A percentile compares a stretch with the other conserved stretches of the same genome.
Conservation (phyloP, 2,329 filamentous ascomycete species). For the Elsinoe ampelina region DNA sequence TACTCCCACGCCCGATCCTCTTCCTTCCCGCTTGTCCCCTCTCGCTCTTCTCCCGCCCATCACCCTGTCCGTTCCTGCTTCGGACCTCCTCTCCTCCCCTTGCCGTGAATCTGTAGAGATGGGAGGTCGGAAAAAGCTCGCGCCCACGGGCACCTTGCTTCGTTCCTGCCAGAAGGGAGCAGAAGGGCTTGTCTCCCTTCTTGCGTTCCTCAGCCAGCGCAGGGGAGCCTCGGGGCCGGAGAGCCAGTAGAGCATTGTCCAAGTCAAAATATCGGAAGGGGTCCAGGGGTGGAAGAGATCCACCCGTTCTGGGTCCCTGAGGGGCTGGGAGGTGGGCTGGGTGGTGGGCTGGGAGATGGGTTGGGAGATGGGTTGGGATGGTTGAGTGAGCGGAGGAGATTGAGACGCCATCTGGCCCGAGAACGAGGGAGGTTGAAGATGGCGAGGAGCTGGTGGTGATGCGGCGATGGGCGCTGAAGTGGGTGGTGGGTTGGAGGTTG, state of each 20-base stretch:
- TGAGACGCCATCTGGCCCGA: too few species aligned
- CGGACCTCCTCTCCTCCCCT: not conserved
- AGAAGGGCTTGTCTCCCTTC: constrained; percentile 14
- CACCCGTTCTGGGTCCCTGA: constrained; percentile 8
- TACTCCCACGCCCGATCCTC: not conserved
- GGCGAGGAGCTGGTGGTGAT: too few species aligned
- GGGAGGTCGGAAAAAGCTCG: constrained; percentile 29
- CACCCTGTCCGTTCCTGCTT: not conserved
- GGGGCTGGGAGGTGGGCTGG: not conserved
- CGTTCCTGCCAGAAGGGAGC: constrained; percentile 23
- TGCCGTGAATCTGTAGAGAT: not conserved
- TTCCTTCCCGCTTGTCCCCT: not conserved
- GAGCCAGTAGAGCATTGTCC: constrained; percentile 56
- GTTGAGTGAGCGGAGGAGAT: too few species aligned
- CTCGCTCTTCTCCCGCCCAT: not conserved
- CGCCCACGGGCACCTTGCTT: constrained; percentile 30
- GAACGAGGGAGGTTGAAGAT: too few species aligned
- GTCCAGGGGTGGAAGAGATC: constrained; percentile 24
- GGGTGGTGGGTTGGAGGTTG: too few species aligned
- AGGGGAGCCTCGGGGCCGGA: constrained; percentile 55
- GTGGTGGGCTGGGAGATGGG: not conserved
- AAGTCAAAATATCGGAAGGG: constrained; percentile 47
- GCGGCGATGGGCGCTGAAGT: too few species aligned
- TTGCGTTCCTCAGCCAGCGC: constrained; percentile 39
- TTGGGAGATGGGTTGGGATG: too few species aligned